Evolutionary conservation across 495 filamentous ascomycete genomes (phyloP), one percentile per base, ranked within the genome.

Genomic region (Xylaria sp.): DNA sequence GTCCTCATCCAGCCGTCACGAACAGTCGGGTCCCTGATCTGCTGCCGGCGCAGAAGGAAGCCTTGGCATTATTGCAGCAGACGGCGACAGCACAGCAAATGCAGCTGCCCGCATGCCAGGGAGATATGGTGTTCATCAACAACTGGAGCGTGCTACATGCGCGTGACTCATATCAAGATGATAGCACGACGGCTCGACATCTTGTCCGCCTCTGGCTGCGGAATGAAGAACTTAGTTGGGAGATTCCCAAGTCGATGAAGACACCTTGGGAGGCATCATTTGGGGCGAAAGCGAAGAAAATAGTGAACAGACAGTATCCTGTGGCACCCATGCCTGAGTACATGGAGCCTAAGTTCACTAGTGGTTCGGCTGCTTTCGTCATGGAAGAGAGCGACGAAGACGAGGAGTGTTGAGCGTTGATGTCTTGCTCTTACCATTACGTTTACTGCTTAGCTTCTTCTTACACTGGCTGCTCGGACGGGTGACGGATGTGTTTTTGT

Each of bases 121-220:
- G 89, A 0, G 90, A 93, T 75, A 80, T 92, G 19, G 77, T 89
- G 48, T 88, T 90, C 70, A 81, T 91, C 71, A 90, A 92, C 73
- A 92, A 93, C 68, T 80, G 89, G 33, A 81, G 81, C 6, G 75
- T 90, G 8, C 83, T 92, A 62, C 90, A 93, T 77, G 87, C 82
- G 21, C 81, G 88, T 2, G 83, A 85, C 43, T 71, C 80, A 3
- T 89, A 87, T 71, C 61, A 76, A 41, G 85, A 88, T 69, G 64
- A 73, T 3, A 58, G 62, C 17, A 62, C 66, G 19, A 76, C 61
- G 19, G 79, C 64, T 17, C 80, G 86, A 41, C 86, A 88, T 69
- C 72, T 88, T 12, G 82, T 88, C 8, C 79, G 86, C 12, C 76
- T 88, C 11, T 88, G 85, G 86, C 74, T 86, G 8, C 77, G 83